Base-by-base conservation (phyloP, 495 filamentous ascomycete genomes). In the Hypoxylon cercidicola region DNA sequence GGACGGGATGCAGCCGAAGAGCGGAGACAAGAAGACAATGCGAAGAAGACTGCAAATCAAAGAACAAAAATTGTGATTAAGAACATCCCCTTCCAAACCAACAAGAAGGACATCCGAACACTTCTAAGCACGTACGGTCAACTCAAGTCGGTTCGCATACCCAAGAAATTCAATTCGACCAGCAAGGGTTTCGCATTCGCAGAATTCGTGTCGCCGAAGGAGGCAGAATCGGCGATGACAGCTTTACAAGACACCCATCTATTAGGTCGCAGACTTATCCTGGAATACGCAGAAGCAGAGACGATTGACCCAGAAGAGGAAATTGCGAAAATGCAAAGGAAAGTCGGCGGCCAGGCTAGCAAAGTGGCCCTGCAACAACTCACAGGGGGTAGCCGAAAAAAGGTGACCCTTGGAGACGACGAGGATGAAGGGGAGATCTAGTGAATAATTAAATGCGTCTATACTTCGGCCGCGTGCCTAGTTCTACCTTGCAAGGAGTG, bases 111-210 rank as follows among this genome's bases (percentile, higher is more conserved):
- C 68, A 81, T 99, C 28, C 85, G 90, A 39, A 81, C 88, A 13
- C 81, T 99, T 9, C 92, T 99, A 74, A 87, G 90, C 44, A 82
- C 90, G 15, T 99, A 97, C 73, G 95, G 96, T 16, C 90, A 96
- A 68, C 84, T 99, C 53, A 90, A 93, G 43, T 92, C 93, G 47
- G 90, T 98, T 28, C 90, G 96, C 37, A 84, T 99, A 52, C 96
- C 95, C 2, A 93, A 97, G 78, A 98, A 97, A 72, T 93, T 97
- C 76, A 90, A 97, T 72, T 85, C 87, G 45, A 82, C 86, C 37
- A 86, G 93, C 64, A 90, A 95, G 74, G 95, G 95, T 39, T 99
- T 97, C 74, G 95, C 93, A 30, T 99, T 99, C 79, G 96, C 93
- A 9, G 93, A 98, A 62, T 99, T 98, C 73, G 86, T 92, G 50